phyloP scores from a whole-genome alignment of 306 rosid species.

The Dryas drummondii region DNA sequence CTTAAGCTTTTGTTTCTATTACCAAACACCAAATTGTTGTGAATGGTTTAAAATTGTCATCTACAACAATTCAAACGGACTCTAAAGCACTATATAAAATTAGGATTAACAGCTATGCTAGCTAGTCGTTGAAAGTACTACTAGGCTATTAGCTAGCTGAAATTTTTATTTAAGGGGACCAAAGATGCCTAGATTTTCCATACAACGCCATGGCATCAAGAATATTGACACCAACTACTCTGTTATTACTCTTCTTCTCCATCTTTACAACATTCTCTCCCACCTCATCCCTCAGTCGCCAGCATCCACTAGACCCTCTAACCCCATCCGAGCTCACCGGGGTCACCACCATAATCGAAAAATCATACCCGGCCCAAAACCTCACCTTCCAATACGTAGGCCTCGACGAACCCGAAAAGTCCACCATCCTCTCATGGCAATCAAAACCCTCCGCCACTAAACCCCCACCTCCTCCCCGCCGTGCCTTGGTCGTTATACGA shows the following conservation, averaged over 20 bases:
- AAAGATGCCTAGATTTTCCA: neutral
- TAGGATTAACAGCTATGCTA: neutral
- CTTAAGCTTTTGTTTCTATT: no score
- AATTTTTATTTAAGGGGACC: constrained; percentile 3
- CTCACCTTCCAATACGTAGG: constrained; percentile 52
- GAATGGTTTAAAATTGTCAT: no score
- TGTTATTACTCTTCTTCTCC: neutral
- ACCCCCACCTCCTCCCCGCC: constrained; percentile 34
- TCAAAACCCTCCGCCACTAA: constrained; percentile 20
- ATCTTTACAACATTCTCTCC: neutral
- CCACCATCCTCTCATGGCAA: constrained; percentile 42
- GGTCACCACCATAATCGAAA: constrained; percentile 31
- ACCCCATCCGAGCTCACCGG: constrained; percentile 32
- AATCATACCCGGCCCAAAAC: constrained; percentile 13
- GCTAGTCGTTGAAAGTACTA: neutral
- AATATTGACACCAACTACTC: neutral
- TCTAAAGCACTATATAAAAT: no score
- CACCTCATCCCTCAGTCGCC: constrained; percentile 1
- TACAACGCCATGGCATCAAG: neutral
- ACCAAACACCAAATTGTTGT: no score
- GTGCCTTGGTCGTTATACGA: constrained; percentile 44
- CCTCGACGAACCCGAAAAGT: constrained; percentile 55
- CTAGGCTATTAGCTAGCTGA: neutral
- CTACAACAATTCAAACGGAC: no score
- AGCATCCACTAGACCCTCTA: constrained; percentile 54